These are phyloP conservation scores for Trifolium repens DNA, from an alignment of 306 rosid species.

Conservation along the genomic window DNA sequence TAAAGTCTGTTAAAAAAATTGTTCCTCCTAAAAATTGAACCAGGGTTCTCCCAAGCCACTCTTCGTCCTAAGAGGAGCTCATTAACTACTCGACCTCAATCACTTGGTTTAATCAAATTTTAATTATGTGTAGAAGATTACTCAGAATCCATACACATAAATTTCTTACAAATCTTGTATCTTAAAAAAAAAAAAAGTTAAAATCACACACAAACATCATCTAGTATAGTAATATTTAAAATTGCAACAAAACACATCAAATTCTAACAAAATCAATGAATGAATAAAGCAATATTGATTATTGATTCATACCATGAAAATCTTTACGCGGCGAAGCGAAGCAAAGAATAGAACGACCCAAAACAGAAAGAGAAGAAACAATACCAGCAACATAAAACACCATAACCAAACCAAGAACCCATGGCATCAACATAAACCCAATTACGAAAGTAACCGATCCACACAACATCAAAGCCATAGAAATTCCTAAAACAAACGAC, in stretches of 20 bases:
- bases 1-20: too few relatives aligned
- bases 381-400: conserved; percentile 75
- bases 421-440: conserved; percentile 90
- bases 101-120: too few relatives aligned
- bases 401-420: conserved; percentile 83
- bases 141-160: not conserved
- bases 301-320: conserved; percentile 54
- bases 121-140: not conserved
- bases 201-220: not conserved
- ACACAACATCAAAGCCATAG: conserved; percentile 86
- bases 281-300: too few relatives aligned
- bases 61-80: too few relatives aligned
- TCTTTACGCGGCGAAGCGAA: conserved; percentile 70
- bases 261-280: not conserved
- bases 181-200: not conserved
- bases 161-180: not conserved
- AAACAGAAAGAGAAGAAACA: conserved; percentile 62
- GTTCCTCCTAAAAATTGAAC: too few relatives aligned
- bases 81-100: too few relatives aligned
- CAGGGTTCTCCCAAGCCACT: too few relatives aligned
- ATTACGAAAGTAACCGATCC: conserved; percentile 92
- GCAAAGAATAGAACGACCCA: conserved; percentile 74
- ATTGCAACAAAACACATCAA: not conserved
- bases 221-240: not conserved
- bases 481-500: conserved; percentile 75